These are phyloP conservation scores for Stagonosporopsis rhizophila DNA, from an alignment of 2,329 filamentous ascomycete species.

Conservation along the genomic window DNA sequence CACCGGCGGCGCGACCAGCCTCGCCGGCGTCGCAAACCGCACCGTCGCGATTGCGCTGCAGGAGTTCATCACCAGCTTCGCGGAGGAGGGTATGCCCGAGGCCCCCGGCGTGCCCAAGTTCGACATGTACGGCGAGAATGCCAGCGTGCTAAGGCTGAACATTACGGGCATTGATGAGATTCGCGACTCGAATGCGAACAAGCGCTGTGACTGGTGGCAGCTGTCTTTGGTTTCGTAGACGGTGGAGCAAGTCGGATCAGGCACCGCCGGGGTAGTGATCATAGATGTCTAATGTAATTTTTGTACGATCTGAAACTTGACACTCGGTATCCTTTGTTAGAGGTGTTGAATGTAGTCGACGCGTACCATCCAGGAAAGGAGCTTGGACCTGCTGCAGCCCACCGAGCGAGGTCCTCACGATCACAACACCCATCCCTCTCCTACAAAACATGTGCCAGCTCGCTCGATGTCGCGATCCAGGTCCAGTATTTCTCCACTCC, in stretches of 20 bases:
- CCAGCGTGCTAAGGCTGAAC: conserved; percentile 55
- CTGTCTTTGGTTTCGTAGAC: conserved; percentile 46
- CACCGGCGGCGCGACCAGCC: conserved; percentile 43
- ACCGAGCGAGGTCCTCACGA: background rate
- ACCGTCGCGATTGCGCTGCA: conserved; percentile 54
- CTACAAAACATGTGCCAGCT: conserved; percentile 1
- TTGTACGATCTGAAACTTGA: background rate
- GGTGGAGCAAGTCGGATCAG: background rate
- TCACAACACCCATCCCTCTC: background rate
- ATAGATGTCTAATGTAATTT: conserved; percentile 12
- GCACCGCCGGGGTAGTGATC: background rate
- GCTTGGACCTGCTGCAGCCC: background rate
- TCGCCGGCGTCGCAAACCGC: conserved; percentile 33
- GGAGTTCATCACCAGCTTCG: conserved; percentile 56
- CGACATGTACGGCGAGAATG: conserved; percentile 55
- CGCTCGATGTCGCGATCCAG: conserved; percentile 21
- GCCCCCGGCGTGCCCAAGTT: conserved; percentile 53
- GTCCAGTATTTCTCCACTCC: conserved; percentile 5
- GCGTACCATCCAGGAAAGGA: background rate
- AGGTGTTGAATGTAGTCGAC: background rate
- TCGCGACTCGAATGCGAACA: conserved; percentile 56
- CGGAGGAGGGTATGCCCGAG: conserved; percentile 49
- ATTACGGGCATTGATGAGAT: conserved; percentile 51
- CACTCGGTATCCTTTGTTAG: background rate
- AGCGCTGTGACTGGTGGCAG: conserved; percentile 63